phyloP scores from a whole-genome alignment of 306 rosid genomes.

The Cucurbita pepo region DNA sequence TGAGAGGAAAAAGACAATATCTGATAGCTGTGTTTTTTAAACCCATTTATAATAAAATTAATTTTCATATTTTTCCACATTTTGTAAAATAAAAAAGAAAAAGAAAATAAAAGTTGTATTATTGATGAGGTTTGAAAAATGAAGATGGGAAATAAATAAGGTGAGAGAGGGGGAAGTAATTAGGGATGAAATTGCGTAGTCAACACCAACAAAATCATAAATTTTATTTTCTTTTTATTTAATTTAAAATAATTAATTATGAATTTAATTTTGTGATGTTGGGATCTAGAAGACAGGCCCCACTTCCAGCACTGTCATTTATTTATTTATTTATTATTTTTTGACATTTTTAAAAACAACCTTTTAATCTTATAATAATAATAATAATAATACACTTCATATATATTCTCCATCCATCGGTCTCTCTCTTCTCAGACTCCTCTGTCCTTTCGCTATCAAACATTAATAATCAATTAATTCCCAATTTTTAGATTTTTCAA shows the following conservation, averaged over 20 bases:
- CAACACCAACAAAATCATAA: neutral
- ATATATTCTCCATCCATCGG: neutral
- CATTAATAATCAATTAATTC: neutral
- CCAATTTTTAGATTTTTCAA: no score
- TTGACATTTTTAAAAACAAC: neutral
- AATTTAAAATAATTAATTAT: neutral
- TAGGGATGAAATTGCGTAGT: neutral
- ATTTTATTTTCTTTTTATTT: neutral
- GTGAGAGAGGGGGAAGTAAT: neutral
- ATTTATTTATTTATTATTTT: neutral
- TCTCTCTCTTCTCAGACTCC: neutral
- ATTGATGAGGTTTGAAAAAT: neutral
- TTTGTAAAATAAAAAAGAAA: no score
- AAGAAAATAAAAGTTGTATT: neutral
- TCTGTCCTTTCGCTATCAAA: neutral
- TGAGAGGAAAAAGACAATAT: no score
- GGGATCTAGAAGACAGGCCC: slow-evolving; percentile 63
- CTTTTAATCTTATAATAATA: neutral
- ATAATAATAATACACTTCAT: neutral
- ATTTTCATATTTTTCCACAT: no score
- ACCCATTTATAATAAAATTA: no score
- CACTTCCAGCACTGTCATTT: slow-evolving; percentile 2
- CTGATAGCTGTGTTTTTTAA: no score
- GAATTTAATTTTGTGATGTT: slow-evolving; percentile 5
- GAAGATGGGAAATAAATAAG: neutral